phyloP scores from a whole-genome alignment of 306 rosid genomes.

The Astragalus glycyphyllos region DNA sequence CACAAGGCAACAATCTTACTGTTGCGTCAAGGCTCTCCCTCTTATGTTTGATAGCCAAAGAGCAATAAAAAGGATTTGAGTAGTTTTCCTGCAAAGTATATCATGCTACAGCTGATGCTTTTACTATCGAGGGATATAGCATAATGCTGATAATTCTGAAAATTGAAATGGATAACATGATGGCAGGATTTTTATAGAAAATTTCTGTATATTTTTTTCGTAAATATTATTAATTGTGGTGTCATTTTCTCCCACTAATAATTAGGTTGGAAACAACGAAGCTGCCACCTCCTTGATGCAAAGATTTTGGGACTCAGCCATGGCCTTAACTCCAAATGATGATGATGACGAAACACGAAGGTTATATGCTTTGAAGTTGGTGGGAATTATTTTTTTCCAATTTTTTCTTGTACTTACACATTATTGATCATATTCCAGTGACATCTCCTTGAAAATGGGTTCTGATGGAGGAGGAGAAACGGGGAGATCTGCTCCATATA shows the following conservation, averaged over 20 bases:
- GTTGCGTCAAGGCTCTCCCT: too few relatives aligned
- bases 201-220: background rate
- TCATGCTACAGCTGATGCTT: constrained; percentile 12
- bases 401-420: constrained; percentile 37
- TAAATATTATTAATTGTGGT: background rate
- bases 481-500: constrained; percentile 63
- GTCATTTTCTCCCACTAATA: constrained; percentile 45
- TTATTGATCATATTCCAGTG: constrained; percentile 62
- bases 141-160: constrained; percentile 5
- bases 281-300: constrained; percentile 85
- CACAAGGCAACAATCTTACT: too few relatives aligned
- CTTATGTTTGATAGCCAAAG: constrained; percentile 18
- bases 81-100: background rate
- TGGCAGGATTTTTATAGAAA: background rate
- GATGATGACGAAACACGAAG: constrained; percentile 87
- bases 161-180: background rate
- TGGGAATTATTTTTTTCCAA: constrained; percentile 23
- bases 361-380: constrained; percentile 47
- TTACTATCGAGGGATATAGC: constrained; percentile 2
- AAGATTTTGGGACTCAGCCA: constrained; percentile 98
- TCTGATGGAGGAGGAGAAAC: constrained; percentile 87
- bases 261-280: constrained; percentile 84
- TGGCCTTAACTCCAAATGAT: constrained; percentile 74
- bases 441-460: constrained; percentile 75
- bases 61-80: background rate